Evolutionary conservation across 2,329 filamentous ascomycete genomes (phyloP).

Genomic region (Penicillium fuscoglaucum): DNA sequence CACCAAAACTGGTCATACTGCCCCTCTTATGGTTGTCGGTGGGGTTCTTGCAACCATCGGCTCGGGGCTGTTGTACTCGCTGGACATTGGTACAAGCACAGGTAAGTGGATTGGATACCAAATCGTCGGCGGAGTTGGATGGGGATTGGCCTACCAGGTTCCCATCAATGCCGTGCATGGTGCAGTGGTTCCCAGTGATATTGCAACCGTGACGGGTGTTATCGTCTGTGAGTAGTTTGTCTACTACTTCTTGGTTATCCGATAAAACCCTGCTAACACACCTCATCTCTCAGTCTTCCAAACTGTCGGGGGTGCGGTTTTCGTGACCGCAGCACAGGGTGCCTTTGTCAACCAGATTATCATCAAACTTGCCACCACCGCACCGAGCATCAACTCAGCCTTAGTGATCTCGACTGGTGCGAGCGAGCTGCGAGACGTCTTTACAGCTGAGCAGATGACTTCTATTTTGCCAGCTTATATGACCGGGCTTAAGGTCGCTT

Average conservation of each 20-base stretch:
- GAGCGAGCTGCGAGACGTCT: neutral
- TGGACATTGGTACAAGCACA: constrained; percentile 28
- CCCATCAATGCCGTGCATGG: constrained; percentile 26
- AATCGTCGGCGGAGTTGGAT: constrained; percentile 32
- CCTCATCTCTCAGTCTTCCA: constrained; percentile 2
- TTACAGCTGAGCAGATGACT: neutral
- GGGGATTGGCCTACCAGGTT: constrained; percentile 27
- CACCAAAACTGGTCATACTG: constrained; percentile 26
- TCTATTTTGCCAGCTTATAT: neutral
- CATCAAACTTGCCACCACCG: neutral
- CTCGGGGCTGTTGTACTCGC: constrained; percentile 37
- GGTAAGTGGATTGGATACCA: constrained; percentile 44
- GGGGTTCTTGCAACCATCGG: constrained; percentile 28
- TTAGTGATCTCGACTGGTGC: neutral
- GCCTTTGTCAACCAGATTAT: constrained; percentile 11
- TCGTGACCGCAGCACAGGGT: constrained; percentile 11
- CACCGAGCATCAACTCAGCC: neutral
- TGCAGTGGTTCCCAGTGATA: neutral
- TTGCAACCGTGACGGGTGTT: neutral
- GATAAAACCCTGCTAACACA: neutral
- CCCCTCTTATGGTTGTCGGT: constrained; percentile 30
- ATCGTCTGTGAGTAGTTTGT: neutral
- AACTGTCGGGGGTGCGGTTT: constrained; percentile 10
- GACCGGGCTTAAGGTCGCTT: neutral
- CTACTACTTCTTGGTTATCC: neutral